A percentile compares a stretch with the other conserved stretches of the same genome.
These are phyloP conservation scores for Alternaria conjuncta DNA, from an alignment of 2,329 filamentous ascomycete genomes.

Conservation along the genomic window DNA sequence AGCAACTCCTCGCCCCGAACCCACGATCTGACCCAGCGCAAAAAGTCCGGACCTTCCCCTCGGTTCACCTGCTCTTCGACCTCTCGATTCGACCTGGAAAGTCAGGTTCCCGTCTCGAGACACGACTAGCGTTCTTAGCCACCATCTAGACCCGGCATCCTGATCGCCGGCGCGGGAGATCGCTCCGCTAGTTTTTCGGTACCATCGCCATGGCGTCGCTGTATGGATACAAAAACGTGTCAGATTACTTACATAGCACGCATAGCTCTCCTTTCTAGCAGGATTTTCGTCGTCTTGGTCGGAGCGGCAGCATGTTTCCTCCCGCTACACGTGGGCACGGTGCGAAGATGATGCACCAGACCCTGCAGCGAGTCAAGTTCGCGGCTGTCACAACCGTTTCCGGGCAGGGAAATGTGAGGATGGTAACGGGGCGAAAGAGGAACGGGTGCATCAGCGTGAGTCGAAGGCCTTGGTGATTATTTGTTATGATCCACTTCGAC, in stretches of 20 bases:
- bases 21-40: background rate
- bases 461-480: background rate
- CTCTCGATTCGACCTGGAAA: background rate
- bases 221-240: background rate
- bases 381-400: background rate
- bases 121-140: background rate
- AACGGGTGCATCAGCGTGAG: background rate
- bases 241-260: background rate
- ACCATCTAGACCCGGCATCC: background rate
- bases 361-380: background rate
- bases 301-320: background rate
- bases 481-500: background rate
- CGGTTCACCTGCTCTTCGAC: background rate
- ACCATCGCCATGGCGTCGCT: background rate
- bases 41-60: background rate
- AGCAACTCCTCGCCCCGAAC: background rate
- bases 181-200: background rate
- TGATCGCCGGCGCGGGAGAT: background rate
- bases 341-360: background rate
- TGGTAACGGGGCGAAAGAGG: background rate
- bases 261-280: background rate
- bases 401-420: background rate
- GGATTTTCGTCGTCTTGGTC: background rate
- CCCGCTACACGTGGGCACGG: background rate
- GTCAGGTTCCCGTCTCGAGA: background rate